Evolutionary conservation across 1,284 basidiomycete genomes (phyloP).

Genomic region (Pyrrhoderma lamaoense): DNA sequence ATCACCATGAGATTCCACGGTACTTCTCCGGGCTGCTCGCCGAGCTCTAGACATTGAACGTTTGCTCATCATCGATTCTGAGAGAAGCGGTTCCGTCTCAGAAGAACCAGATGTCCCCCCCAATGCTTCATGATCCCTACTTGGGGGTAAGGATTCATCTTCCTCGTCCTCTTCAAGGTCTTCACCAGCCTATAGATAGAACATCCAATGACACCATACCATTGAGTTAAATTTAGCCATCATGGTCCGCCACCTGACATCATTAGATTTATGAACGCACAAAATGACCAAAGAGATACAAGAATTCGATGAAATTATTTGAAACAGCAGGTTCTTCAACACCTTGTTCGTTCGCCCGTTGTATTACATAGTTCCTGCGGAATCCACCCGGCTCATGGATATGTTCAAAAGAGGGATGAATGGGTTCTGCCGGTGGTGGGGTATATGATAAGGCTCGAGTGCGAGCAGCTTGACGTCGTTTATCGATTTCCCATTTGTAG

Average conservation of each 20-base stretch:
- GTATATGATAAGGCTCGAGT: conserved; percentile 70
- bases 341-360: conserved; percentile 64
- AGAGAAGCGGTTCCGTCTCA: conserved; percentile 19
- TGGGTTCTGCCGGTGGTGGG: conserved; percentile 41
- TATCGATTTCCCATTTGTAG: conserved; percentile 88
- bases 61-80: conserved; percentile 14
- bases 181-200: conserved; percentile 70
- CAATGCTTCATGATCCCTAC: no score
- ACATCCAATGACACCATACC: no score
- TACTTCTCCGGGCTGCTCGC: conserved; percentile 39
- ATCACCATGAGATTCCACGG: conserved; percentile 63
- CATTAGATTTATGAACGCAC: conserved; percentile 41
- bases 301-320: conserved; percentile 87
- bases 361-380: conserved; percentile 76
- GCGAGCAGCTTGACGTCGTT: conserved; percentile 48
- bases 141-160: conserved; percentile 36
- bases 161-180: conserved; percentile 86
- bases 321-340: conserved; percentile 58
- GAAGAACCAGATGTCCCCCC: neutral
- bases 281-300: conserved; percentile 91
- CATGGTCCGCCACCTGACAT: no score
- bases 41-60: conserved; percentile 43
- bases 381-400: conserved; percentile 94
- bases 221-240: neutral
- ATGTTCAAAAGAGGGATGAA: conserved; percentile 61